phyloP scores from a whole-genome alignment of 2,329 filamentous ascomycete species.

The Fusarium veterinarium region DNA sequence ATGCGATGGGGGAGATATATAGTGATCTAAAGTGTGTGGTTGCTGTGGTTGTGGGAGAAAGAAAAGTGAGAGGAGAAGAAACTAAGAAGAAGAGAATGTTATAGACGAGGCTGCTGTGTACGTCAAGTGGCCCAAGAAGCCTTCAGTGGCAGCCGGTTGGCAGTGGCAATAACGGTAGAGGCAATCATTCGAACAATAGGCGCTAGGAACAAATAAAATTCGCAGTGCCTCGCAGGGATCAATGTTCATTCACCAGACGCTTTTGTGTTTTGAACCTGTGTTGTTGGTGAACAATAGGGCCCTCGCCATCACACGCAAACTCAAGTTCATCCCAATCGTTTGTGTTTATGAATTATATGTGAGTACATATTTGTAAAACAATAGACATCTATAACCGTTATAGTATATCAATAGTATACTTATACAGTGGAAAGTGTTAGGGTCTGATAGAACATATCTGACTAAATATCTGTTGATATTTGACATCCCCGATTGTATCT shows the following conservation, averaged over 20 bases:
- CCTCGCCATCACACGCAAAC: not conserved
- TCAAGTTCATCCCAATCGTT: not conserved
- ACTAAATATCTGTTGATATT: not conserved
- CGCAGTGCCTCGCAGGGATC: not conserved
- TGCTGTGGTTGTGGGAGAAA: not conserved
- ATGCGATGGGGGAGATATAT: not conserved
- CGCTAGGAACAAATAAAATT: not conserved
- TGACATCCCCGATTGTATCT: not conserved
- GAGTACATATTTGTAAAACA: not conserved
- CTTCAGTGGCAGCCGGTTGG: conserved; percentile 3
- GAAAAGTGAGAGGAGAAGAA: not conserved
- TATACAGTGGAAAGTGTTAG: not conserved
- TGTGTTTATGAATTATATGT: not conserved
- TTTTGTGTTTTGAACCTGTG: not conserved
- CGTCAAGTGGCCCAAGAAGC: not conserved
- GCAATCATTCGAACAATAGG: not conserved
- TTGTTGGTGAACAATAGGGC: not conserved
- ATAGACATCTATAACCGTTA: no score
- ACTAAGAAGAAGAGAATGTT: not conserved
- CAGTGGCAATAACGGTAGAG: not conserved
- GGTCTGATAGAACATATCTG: not conserved
- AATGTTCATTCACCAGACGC: not conserved
- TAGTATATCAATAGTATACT: no score
- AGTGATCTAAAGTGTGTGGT: no score
- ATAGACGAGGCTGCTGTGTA: not conserved